Base-by-base conservation (phyloP, 805 yeast species). In the Saccharomycopsis sp. region DNA sequence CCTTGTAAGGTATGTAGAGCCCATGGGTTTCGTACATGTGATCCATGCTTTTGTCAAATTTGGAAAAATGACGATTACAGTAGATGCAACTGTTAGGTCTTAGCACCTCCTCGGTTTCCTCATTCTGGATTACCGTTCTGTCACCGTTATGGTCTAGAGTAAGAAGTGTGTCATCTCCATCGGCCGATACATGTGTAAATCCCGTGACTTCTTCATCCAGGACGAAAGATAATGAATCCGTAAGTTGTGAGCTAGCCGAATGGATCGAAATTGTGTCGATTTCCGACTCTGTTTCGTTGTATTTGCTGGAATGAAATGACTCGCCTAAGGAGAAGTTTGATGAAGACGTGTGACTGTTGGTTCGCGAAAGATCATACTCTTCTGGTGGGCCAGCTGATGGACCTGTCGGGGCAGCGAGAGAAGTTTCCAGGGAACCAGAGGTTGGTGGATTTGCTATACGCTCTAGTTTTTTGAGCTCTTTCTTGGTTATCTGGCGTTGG, bases 21-120 rank as follows among this genome's bases (percentile, higher is more conserved):
- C 98, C 98, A 70, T 88, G 97, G 42, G 71, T 75, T 59, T 77
- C 78, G 67, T 81, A 84, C 96, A 94, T 87, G 70, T 94, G 97
- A 29, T 76, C 77, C 34, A 87, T 78, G 62, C 85, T 85, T 41
- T 74, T 77, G 64, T 84, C 88, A 17, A 83, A 67, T 29, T 80
- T 82, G 14, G 68, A 72, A 61, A 82, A 79, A 55, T 79, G 75
- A 29, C 72, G 65, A 29, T 84, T 86, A 71, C 89, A 84, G 64
- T 74, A 84, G 52, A 83, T 76, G 65, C 89, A 84, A 49, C 75
- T 73, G 22, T 63, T 63, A 15, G 62, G 62, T 1, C 67, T 57
- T 67, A 69, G 55, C 72, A 44, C 9, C 23, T 52, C 56, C 41
- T 24, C 42, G 12, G 19, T 19, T 17, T 44, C 49, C 22, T 19